Conservation (phyloP, 1,284 basidiomycete genomes). For the Austroboletus niveus region DNA sequence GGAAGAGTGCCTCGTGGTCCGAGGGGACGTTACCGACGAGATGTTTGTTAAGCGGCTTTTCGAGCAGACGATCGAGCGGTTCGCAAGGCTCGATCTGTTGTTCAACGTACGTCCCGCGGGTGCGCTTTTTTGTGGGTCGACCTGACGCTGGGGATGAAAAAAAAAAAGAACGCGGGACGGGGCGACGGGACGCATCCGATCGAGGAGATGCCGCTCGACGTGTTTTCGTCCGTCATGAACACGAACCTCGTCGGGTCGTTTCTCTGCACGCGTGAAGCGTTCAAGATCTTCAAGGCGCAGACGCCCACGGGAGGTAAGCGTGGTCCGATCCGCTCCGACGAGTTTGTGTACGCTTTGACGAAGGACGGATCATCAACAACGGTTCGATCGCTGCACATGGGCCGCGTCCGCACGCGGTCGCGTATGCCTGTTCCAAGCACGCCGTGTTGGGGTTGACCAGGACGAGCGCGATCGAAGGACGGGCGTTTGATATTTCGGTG, state of each 20-base stretch:
- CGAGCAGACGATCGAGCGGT: conserved; percentile 48
- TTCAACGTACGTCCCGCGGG: conserved; percentile 61
- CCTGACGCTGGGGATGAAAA: no score
- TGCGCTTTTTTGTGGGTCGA: no score
- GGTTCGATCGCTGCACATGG: conserved; percentile 75
- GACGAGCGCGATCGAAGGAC: conserved; percentile 72
- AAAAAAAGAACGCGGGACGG: conserved; percentile 63
- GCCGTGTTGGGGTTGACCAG: conserved; percentile 76
- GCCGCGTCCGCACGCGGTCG: conserved; percentile 64
- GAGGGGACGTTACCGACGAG: conserved; percentile 66
- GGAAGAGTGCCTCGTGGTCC: conserved; percentile 43
- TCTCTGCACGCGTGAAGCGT: conserved; percentile 75
- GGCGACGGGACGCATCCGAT: conserved; percentile 47
- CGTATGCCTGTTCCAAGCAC: conserved; percentile 80
- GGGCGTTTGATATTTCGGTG: conserved; percentile 69
- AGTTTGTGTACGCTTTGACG: no score
- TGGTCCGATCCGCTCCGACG: no score
- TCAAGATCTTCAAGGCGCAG: conserved; percentile 72
- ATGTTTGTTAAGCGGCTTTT: conserved; percentile 63
- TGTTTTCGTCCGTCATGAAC: conserved; percentile 64
- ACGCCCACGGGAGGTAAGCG: conserved; percentile 62
- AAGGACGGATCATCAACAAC: conserved; percentile 81
- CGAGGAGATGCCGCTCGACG: conserved; percentile 61
- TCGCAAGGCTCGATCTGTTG: conserved; percentile 72
- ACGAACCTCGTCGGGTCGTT: conserved; percentile 74